phyloP scores from a whole-genome alignment of 2,329 filamentous ascomycete species.

The Alternaria arborescens region DNA sequence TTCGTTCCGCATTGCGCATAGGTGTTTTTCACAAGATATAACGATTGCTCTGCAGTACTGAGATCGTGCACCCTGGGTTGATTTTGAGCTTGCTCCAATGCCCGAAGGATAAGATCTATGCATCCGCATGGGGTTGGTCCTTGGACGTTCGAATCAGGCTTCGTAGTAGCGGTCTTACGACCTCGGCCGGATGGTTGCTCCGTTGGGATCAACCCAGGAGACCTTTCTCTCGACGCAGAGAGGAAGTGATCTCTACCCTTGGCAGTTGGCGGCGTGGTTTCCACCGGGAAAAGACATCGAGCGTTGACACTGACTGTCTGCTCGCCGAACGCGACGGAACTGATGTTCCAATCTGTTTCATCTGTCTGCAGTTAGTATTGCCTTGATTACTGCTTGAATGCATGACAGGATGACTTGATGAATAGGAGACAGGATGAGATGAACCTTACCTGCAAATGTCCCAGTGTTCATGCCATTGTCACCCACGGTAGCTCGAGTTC shows the following conservation, averaged over 20 bases:
- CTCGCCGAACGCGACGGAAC: neutral
- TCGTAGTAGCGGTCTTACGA: neutral
- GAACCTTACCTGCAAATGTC: neutral
- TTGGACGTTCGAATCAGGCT: neutral
- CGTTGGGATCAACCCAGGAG: neutral
- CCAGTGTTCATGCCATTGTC: neutral
- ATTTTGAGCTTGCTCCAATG: neutral
- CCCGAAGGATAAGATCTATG: neutral
- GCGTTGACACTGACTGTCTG: neutral
- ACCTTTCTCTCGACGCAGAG: neutral
- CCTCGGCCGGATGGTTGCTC: neutral
- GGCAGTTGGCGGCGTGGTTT: neutral
- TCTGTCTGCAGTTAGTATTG: neutral
- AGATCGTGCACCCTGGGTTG: neutral
- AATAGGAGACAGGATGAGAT: neutral
- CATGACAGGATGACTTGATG: neutral
- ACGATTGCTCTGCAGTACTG: neutral
- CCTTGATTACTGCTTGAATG: neutral
- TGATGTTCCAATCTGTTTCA: neutral
- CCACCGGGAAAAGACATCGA: neutral
- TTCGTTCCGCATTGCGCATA: neutral
- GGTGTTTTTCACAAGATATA: neutral
- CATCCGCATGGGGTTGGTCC: neutral
- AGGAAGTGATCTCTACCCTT: neutral
- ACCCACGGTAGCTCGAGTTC: neutral